A percentile compares a stretch with the other conserved stretches of the same genome.
These are phyloP conservation scores for Lachnum nothofagi DNA, from an alignment of 2,329 filamentous ascomycete genomes.

Conservation along the genomic window DNA sequence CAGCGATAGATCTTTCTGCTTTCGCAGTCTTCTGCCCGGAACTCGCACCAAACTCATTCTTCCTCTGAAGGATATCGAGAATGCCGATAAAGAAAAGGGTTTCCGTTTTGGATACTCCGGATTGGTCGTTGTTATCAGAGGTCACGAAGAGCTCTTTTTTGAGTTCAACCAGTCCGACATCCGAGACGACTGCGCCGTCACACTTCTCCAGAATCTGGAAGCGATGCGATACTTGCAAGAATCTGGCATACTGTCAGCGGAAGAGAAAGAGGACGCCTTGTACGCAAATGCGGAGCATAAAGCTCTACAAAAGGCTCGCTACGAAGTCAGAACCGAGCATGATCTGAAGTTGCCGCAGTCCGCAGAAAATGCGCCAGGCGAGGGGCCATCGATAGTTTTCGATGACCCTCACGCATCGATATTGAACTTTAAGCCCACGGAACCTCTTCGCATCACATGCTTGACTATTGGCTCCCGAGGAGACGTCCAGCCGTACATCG, in stretches of 20 bases:
- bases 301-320: conserved; percentile 69
- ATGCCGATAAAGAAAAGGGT: conserved; percentile 88
- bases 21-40: conserved; percentile 82
- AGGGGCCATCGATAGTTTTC: conserved; percentile 73
- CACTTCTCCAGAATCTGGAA: conserved; percentile 71
- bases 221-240: conserved; percentile 65
- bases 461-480: conserved; percentile 93
- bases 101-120: conserved; percentile 89
- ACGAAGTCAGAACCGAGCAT: conserved; percentile 47
- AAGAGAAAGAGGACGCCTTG: conserved; percentile 66
- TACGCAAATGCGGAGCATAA: conserved; percentile 75
- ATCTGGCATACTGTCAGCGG: conserved; percentile 60
- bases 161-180: conserved; percentile 75
- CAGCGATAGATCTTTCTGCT: conserved; percentile 82
- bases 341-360: conserved; percentile 47
- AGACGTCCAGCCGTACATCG: conserved; percentile 96
- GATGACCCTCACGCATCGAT: conserved; percentile 86
- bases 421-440: conserved; percentile 80
- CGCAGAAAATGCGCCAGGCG: conserved; percentile 40
- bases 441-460: conserved; percentile 79
- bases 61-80: conserved; percentile 86
- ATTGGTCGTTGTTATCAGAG: conserved; percentile 85
- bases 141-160: conserved; percentile 94
- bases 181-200: conserved; percentile 84
- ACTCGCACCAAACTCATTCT: conserved; percentile 90